phyloP scores from a whole-genome alignment of 352 stramenopile genomes.

The Pythium sp. region DNA sequence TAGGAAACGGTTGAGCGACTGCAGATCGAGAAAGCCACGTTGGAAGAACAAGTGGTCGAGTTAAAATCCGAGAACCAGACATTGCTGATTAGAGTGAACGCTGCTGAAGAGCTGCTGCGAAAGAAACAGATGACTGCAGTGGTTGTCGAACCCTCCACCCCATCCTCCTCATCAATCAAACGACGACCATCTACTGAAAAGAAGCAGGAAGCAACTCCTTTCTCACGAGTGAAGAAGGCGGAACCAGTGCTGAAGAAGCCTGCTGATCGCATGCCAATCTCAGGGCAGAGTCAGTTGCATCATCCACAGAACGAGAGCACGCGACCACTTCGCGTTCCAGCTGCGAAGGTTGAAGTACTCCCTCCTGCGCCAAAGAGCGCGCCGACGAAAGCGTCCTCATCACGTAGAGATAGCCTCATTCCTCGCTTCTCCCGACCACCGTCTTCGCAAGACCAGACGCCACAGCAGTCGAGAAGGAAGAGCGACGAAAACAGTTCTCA shows the following conservation, averaged over 20 bases:
- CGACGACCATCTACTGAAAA: slow-evolving; percentile 4
- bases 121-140: slow-evolving; percentile 1
- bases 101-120: slow-evolving; percentile 10
- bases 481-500: slow-evolving; percentile 8
- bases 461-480: slow-evolving; percentile 1
- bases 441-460: not conserved
- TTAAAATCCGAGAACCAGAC: slow-evolving; percentile 27
- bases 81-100: slow-evolving; percentile 4
- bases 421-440: slow-evolving; percentile 8
- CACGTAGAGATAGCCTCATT: slow-evolving; percentile 19
- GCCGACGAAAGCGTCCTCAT: slow-evolving; percentile 1
- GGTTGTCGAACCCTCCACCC: not conserved
- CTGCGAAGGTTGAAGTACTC: not conserved
- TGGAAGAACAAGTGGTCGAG: slow-evolving; percentile 26
- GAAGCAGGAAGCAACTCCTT: not conserved
- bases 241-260: slow-evolving; percentile 1
- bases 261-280: slow-evolving; percentile 2
- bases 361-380: slow-evolving; percentile 7
- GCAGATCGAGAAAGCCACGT: slow-evolving; percentile 24
- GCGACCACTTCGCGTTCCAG: slow-evolving; percentile 4
- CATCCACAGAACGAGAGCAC: not conserved
- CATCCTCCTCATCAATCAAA: not conserved
- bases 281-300: slow-evolving; percentile 5
- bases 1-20: slow-evolving; percentile 32
- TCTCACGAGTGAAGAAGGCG: slow-evolving; percentile 1